A percentile compares a stretch with the other conserved stretches of the same genome.
phyloP scores from a whole-genome alignment of 441 rosid species.

The Erodium moschatum region DNA sequence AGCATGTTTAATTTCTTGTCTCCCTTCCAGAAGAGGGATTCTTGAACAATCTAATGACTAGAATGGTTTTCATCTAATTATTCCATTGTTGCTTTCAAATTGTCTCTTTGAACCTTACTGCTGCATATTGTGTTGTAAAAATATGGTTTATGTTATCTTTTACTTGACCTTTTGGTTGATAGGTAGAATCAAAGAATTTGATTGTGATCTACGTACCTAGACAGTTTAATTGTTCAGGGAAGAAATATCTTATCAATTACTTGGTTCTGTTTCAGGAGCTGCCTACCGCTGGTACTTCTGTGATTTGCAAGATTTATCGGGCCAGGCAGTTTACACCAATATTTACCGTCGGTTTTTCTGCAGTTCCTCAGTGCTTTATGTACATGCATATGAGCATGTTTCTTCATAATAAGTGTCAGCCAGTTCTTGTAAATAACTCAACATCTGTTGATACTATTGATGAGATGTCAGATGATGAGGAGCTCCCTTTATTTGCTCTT shows the following conservation, averaged over 20 bases:
- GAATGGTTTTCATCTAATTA: background rate
- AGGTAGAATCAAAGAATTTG: background rate
- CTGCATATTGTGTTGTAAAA: background rate
- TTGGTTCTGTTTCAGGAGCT: slow-evolving; percentile 43
- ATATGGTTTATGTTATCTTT: background rate
- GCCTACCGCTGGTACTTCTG: slow-evolving; percentile 29
- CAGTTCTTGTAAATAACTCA: slow-evolving; percentile 36
- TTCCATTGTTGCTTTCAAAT: background rate
- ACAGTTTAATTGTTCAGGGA: background rate
- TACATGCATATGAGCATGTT: slow-evolving; percentile 38
- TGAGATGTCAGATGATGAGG: slow-evolving; percentile 23
- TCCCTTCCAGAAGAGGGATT: background rate
- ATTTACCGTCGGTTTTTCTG: slow-evolving; percentile 63
- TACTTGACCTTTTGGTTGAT: background rate
- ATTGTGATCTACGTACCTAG: background rate
- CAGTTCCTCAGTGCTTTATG: slow-evolving; percentile 55
- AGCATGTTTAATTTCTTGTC: background rate
- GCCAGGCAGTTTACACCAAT: slow-evolving; percentile 33
- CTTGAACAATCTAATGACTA: background rate
- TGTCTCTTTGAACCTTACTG: background rate
- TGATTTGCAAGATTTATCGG: slow-evolving; percentile 62
- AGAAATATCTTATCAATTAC: background rate
- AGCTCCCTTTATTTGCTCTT: slow-evolving; percentile 9
- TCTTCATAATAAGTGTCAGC: slow-evolving; percentile 25
- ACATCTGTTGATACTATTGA: slow-evolving; percentile 20